Conservation (phyloP, 257 asterid genomes). For the Anisodus tanguticus region DNA sequence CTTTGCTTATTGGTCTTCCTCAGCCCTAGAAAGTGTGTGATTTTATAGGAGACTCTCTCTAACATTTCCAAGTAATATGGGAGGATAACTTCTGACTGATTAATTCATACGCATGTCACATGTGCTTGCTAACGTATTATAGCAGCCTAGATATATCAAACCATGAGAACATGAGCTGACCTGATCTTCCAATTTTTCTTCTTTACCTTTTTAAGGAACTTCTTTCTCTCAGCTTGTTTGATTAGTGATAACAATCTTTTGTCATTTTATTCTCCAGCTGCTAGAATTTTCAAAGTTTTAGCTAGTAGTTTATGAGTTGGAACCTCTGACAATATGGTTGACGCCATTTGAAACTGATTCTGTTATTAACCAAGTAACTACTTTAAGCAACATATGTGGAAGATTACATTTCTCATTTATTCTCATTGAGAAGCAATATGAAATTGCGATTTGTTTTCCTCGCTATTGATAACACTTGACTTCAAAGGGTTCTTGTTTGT, state of each 20-base stretch:
- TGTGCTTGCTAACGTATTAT: not conserved
- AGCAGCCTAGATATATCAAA: not conserved
- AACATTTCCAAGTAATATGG: not conserved
- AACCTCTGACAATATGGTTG: not conserved
- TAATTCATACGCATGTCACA: not conserved
- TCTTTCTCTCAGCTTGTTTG: conserved; percentile 3
- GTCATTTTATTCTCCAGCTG: not conserved
- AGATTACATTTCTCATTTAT: not conserved
- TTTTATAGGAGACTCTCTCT: not conserved
- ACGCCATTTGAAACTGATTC: not conserved
- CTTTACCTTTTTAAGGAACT: not conserved
- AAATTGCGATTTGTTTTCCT: not conserved
- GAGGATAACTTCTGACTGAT: not conserved
- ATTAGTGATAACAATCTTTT: not conserved
- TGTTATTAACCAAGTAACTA: not conserved
- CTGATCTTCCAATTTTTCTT: not conserved
- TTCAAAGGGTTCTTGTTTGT: not conserved
- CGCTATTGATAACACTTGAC: not conserved
- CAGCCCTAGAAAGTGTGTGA: not conserved
- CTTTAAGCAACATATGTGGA: not conserved
- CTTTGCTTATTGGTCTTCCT: not conserved
- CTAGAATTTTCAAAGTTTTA: not conserved
- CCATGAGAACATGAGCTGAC: not conserved
- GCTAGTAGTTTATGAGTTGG: not conserved
- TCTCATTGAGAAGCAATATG: not conserved